Conservation (phyloP, 371 early-diverging fungal species). For the Homolaphlyctis polyrhiza region DNA sequence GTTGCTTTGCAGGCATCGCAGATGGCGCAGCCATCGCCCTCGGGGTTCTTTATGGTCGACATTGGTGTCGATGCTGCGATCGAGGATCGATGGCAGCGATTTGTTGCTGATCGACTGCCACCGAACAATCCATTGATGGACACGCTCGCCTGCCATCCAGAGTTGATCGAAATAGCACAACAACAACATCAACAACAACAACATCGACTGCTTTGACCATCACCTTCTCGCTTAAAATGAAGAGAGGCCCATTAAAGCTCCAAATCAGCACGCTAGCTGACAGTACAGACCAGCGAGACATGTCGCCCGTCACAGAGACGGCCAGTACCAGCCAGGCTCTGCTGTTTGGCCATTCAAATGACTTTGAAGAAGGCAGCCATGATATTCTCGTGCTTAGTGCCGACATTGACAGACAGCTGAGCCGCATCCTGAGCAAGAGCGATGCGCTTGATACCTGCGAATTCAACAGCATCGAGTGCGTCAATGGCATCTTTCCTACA, state of each 20-base stretch:
- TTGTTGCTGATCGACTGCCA: no score
- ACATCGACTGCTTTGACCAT: no score
- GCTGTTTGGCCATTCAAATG: not conserved
- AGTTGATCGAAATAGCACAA: no score
- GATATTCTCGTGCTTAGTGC: slow-evolving; percentile 1
- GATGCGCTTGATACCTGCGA: slow-evolving; percentile 68
- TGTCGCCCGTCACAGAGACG: not conserved
- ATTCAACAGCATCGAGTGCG: slow-evolving; percentile 66
- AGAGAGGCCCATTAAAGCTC: no score
- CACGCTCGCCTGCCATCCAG: no score
- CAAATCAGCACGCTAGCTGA: no score
- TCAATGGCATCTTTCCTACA: slow-evolving; percentile 79
- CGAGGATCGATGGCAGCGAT: no score
- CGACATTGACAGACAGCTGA: slow-evolving; percentile 18
- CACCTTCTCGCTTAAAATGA: no score
- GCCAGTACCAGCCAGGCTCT: not conserved
- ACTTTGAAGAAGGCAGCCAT: slow-evolving; percentile 1
- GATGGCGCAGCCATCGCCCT: not conserved
- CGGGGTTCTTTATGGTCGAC: no score
- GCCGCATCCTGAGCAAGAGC: slow-evolving; percentile 11
- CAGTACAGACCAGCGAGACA: not conserved
- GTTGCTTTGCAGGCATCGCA: not conserved
- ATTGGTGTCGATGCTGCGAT: no score
- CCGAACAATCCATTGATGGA: no score
- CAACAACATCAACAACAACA: no score